Base-by-base conservation (phyloP, 139 green algal species). In the Volvox africanus region DNA sequence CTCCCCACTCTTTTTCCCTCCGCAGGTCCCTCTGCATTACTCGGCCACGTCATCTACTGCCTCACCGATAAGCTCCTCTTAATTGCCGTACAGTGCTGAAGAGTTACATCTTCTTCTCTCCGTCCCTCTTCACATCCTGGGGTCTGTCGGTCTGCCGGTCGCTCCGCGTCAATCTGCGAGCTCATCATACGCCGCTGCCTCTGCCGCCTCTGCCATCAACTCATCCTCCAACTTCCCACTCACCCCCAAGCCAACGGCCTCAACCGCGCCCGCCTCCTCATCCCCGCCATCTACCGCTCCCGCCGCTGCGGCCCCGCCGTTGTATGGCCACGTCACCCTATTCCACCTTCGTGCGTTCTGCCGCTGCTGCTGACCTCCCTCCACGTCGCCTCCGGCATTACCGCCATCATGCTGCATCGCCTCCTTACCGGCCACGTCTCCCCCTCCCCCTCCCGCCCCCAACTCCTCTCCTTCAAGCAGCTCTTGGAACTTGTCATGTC, bases 121-220 rank as follows among this genome's bases (percentile, higher is more conserved):
- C 65, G 65, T 16, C 65, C 65, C 65, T 73, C 65, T 28, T 9
- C 44, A 55, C 44, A 55, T 9, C 44, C 44, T 9, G 44, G 44
- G 44, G 44, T 79, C 71, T 30, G 71, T 79, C 71, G 5, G 22
- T 79, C 71, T 21, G 71, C 6, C 71, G 5, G 71, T 32, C 71
- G 26, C 24, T 79, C 2, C 17, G 65, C 20, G 26, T 84, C 78
- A 84, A 26, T 68, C 37, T 19, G 37, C 78, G 6, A 84, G 78
- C 35, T 84, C 78, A 19, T 84, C 78, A 36, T 84, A 65, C 78
- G 78, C 36, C 20, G 78, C 78, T 36, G 78, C 78, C 78, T 84
- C 78, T 1, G 78, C 78, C 80, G 80, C 80, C n/a, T 86, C 80
- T 50, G 80, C 80, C 80, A 86, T 86, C 80, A 86, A 20, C 55